These are phyloP conservation scores for Candida incommunis DNA, from an alignment of 805 yeast species.

Conservation along the genomic window DNA sequence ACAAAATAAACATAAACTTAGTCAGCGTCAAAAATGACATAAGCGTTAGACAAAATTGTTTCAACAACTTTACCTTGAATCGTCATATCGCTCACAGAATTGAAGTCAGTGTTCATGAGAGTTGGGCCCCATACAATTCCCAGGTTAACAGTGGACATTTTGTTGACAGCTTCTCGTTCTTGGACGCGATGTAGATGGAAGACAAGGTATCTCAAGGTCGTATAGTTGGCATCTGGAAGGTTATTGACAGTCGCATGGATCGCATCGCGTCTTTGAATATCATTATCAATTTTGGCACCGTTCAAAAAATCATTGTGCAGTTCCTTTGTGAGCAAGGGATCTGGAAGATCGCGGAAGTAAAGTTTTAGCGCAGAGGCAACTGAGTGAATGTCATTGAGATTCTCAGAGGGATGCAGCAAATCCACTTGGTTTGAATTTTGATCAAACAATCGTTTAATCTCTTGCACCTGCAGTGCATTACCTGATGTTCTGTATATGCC, in stretches of 20 bases:
- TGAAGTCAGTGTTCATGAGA: slow-evolving; percentile 52
- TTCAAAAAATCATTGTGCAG: slow-evolving; percentile 49
- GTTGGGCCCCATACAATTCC: slow-evolving; percentile 96
- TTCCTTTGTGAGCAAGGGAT: slow-evolving; percentile 61
- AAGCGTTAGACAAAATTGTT: slow-evolving; percentile 70
- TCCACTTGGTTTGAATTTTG: slow-evolving; percentile 44
- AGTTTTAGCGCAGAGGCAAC: slow-evolving; percentile 80
- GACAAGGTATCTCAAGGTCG: slow-evolving; percentile 70
- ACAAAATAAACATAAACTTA: slow-evolving; percentile 3
- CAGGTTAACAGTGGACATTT: slow-evolving; percentile 72
- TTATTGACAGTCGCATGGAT: slow-evolving; percentile 80
- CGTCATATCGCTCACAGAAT: slow-evolving; percentile 57
- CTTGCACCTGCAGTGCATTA: slow-evolving; percentile 57
- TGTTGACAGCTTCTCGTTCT: slow-evolving; percentile 43
- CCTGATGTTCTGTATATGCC: slow-evolving; percentile 87
- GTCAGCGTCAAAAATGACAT: slow-evolving; percentile 63
- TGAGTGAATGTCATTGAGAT: slow-evolving; percentile 69
- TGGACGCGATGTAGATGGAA: slow-evolving; percentile 75
- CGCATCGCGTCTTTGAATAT: slow-evolving; percentile 47
- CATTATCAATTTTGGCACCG: slow-evolving; percentile 55
- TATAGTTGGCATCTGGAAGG: slow-evolving; percentile 88
- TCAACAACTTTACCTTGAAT: slow-evolving; percentile 69
- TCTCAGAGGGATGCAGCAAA: slow-evolving; percentile 39
- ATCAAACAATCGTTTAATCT: slow-evolving; percentile 49
- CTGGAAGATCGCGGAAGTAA: slow-evolving; percentile 76